These are phyloP conservation scores for Aspergillus luchuensis DNA, from an alignment of 2,329 filamentous ascomycete genomes.

Conservation along the genomic window DNA sequence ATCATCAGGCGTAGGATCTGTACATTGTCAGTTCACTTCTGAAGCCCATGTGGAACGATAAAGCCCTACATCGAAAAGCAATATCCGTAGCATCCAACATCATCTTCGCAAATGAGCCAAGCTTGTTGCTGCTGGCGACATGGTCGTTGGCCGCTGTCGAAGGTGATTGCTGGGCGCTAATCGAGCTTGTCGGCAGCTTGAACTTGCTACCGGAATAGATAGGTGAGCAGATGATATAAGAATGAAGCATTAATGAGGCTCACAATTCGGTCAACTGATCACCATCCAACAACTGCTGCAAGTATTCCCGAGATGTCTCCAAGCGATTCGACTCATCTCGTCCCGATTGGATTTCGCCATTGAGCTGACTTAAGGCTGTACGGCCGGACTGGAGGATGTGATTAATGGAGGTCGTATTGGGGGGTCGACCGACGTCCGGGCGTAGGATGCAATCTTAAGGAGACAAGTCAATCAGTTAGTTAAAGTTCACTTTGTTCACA, in stretches of 20 bases:
- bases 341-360: slow-evolving; percentile 66
- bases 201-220: slow-evolving; percentile 41
- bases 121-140: slow-evolving; percentile 30
- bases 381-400: slow-evolving; percentile 55
- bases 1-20: slow-evolving; percentile 39
- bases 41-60: background rate
- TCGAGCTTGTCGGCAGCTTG: slow-evolving; percentile 39
- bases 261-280: slow-evolving; percentile 58
- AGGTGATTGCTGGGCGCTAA: slow-evolving; percentile 22
- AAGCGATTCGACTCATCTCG: slow-evolving; percentile 62
- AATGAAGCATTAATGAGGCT: slow-evolving; percentile 19
- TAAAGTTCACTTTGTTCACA: slow-evolving; percentile 19
- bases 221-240: slow-evolving; percentile 18
- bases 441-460: slow-evolving; percentile 44
- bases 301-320: slow-evolving; percentile 70
- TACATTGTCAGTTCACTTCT: slow-evolving; percentile 18
- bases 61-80: slow-evolving; percentile 45
- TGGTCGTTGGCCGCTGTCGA: slow-evolving; percentile 23
- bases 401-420: slow-evolving; percentile 43
- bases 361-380: slow-evolving; percentile 65
- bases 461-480: slow-evolving; percentile 25
- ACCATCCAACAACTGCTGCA: slow-evolving; percentile 72
- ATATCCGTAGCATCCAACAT: slow-evolving; percentile 52
- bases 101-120: slow-evolving; percentile 59
- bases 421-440: slow-evolving; percentile 45